phyloP scores from a whole-genome alignment of 2,329 filamentous ascomycete genomes.

The Apiospora kogelbergensis region DNA sequence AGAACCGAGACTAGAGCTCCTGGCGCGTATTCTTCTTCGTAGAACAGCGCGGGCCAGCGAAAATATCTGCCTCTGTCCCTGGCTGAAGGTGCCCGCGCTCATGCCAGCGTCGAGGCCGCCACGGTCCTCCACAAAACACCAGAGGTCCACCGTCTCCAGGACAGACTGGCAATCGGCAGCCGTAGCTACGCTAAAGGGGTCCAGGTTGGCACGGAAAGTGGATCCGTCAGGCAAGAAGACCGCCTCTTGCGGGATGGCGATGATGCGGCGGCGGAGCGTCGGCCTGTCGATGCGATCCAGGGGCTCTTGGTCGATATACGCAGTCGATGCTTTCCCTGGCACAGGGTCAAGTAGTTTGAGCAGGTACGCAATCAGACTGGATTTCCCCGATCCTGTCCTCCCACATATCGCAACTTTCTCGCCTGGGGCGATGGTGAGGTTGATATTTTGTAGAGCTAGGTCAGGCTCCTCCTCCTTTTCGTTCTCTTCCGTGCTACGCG shows the following conservation, averaged over 20 bases:
- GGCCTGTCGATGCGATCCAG: slow-evolving; percentile 32
- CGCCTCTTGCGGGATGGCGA: slow-evolving; percentile 43
- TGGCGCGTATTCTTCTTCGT: slow-evolving; percentile 23
- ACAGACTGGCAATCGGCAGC: slow-evolving; percentile 21
- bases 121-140: slow-evolving; percentile 21
- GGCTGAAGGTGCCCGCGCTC: slow-evolving; percentile 43
- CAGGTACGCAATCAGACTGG: slow-evolving; percentile 38
- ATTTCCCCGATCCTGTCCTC: slow-evolving; percentile 39
- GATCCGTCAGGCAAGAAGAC: slow-evolving; percentile 40
- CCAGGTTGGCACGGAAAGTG: slow-evolving; percentile 33
- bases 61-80: slow-evolving; percentile 44
- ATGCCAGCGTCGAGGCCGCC: slow-evolving; percentile 33
- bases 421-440: slow-evolving; percentile 27
- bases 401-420: slow-evolving; percentile 35
- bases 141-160: slow-evolving; percentile 23
- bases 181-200: slow-evolving; percentile 25
- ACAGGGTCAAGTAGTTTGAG: slow-evolving; percentile 38
- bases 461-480: slow-evolving; percentile 13
- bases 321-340: slow-evolving; percentile 20
- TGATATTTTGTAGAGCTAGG: slow-evolving; percentile 29
- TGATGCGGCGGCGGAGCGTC: slow-evolving; percentile 37
- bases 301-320: slow-evolving; percentile 34
- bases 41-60: slow-evolving; percentile 27
- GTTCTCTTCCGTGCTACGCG: neutral
- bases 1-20: slow-evolving; percentile 20